A percentile compares a stretch with the other conserved stretches of the same genome.
phyloP scores from a whole-genome alignment of 768 basidiomycete species.

The Tulasnella sp. region DNA sequence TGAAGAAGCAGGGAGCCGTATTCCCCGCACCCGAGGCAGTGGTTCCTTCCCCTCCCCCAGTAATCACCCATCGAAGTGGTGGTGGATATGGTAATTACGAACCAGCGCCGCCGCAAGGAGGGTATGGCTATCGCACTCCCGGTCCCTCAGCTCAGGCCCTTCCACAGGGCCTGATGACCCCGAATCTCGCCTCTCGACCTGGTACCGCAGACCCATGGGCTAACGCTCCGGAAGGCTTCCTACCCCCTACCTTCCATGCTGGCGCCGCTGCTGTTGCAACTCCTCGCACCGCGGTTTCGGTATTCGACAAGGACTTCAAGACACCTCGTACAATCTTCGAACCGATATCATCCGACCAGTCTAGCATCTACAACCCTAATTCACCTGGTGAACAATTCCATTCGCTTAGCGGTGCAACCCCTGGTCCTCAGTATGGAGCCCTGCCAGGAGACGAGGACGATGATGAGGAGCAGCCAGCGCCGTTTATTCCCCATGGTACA shows the following conservation, averaged over 20 bases:
- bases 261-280: background rate
- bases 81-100: background rate
- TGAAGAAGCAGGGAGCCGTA: no score
- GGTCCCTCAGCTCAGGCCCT: background rate
- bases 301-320: constrained; percentile 5
- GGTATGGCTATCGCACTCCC: background rate
- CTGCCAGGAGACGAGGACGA: background rate
- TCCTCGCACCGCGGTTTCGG: constrained; percentile 1
- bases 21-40: background rate
- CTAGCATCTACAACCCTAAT: background rate
- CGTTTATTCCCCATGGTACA: background rate
- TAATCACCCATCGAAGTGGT: background rate
- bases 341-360: background rate
- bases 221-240: constrained; percentile 8
- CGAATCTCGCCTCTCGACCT: background rate
- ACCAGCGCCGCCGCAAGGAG: background rate
- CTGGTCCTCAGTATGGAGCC: background rate
- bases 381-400: background rate
- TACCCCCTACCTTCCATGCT: background rate
- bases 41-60: background rate
- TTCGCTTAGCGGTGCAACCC: background rate
- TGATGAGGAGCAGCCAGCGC: background rate
- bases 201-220: constrained; percentile 2
- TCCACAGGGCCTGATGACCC: background rate
- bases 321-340: constrained; percentile 4